phyloP scores from a whole-genome alignment of 768 basidiomycete species.

The Lactarius quietus region DNA sequence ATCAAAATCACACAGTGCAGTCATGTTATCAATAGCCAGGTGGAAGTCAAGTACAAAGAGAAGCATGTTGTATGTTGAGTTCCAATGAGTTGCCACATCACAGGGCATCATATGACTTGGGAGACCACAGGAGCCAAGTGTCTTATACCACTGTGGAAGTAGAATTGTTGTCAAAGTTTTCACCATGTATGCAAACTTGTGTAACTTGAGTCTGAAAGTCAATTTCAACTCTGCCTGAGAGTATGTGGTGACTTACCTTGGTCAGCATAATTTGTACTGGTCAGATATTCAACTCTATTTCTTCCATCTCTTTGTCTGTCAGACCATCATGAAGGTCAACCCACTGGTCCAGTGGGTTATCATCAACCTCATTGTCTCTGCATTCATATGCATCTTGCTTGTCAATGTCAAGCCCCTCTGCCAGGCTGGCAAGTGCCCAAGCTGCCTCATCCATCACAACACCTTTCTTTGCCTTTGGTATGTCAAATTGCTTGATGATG shows the following conservation, averaged over 20 bases:
- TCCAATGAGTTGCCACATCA: slow-evolving; percentile 32
- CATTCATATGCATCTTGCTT: not conserved
- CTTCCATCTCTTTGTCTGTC: slow-evolving; percentile 12
- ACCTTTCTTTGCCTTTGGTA: slow-evolving; percentile 22
- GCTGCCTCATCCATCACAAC: not conserved
- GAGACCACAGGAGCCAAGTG: slow-evolving; percentile 1
- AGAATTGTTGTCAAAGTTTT: slow-evolving; percentile 26
- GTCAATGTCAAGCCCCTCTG: not conserved
- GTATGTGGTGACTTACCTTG: too few relatives aligned
- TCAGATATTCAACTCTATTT: too few relatives aligned
- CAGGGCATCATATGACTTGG: slow-evolving; percentile 19
- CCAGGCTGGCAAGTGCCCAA: not conserved
- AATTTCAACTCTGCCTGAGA: too few relatives aligned
- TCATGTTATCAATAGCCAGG: slow-evolving; percentile 12
- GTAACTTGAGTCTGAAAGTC: too few relatives aligned
- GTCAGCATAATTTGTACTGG: too few relatives aligned
- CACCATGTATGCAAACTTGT: too few relatives aligned
- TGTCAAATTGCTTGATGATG: slow-evolving; percentile 36
- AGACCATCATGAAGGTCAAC: slow-evolving; percentile 29
- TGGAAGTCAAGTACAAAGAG: slow-evolving; percentile 24
- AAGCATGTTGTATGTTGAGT: slow-evolving; percentile 24
- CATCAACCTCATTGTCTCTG: slow-evolving; percentile 11
- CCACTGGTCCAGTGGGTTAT: slow-evolving; percentile 20
- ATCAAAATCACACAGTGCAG: not conserved
- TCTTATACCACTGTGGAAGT: slow-evolving; percentile 27